Evolutionary conservation across 1,139 yeast genomes (phyloP).

Genomic region (Hyphopichia khmerensis): DNA sequence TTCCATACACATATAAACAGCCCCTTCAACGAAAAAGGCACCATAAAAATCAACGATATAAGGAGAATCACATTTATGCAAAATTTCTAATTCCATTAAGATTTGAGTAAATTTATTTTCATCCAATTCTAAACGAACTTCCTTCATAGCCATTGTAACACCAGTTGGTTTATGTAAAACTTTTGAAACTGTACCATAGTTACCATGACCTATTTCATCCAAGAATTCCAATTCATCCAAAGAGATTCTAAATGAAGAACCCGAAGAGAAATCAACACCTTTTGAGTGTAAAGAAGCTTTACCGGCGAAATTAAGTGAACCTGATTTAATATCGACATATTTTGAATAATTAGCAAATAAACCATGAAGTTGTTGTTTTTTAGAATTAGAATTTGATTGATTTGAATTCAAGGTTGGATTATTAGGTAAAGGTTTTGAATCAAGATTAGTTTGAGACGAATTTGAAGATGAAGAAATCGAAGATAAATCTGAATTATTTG

Average conservation of each 20-base stretch:
- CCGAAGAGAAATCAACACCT: slow-evolving; percentile 88
- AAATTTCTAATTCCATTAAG: slow-evolving; percentile 89
- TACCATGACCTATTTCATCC: slow-evolving; percentile 91
- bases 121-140: slow-evolving; percentile 86
- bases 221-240: slow-evolving; percentile 80
- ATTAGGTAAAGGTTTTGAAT: background rate
- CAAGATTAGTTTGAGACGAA: slow-evolving; percentile 5
- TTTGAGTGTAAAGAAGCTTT: slow-evolving; percentile 89
- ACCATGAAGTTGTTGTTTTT: slow-evolving; percentile 42
- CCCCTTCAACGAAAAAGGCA: slow-evolving; percentile 96
- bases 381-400: slow-evolving; percentile 5
- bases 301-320: slow-evolving; percentile 88
- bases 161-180: slow-evolving; percentile 94
- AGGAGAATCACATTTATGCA: slow-evolving; percentile 87
- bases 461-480: slow-evolving; percentile 6
- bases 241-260: slow-evolving; percentile 82
- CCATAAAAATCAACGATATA: slow-evolving; percentile 95
- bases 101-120: slow-evolving; percentile 91
- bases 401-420: background rate
- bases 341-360: slow-evolving; percentile 80
- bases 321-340: slow-evolving; percentile 88
- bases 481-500: slow-evolving; percentile 3
- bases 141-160: slow-evolving; percentile 95
- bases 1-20: slow-evolving; percentile 98
- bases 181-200: slow-evolving; percentile 92